Percentiles rank a stretch among this genome's conserved stretches.
phyloP scores from a whole-genome alignment of 495 filamentous ascomycete species.

The Penicillium argentinense region DNA sequence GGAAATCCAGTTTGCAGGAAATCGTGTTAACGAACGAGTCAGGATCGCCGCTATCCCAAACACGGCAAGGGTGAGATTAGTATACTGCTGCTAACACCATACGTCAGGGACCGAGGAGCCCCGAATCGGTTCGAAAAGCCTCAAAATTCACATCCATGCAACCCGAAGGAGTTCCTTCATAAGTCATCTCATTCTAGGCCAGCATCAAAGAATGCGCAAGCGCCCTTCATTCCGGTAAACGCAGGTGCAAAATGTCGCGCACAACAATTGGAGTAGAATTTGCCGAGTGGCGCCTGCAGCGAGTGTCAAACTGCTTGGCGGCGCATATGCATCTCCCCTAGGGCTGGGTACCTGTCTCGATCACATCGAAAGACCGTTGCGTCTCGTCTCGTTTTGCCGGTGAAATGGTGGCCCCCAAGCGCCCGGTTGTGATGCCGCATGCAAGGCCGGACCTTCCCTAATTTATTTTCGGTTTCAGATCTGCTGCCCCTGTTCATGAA shows the following conservation, averaged over 20 bases:
- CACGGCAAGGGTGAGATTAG: background rate
- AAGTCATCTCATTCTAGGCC: too few species aligned
- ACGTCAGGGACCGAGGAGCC: too few species aligned
- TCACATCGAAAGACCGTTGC: background rate
- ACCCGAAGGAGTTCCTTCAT: too few species aligned
- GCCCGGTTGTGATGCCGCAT: slow-evolving; percentile 5
- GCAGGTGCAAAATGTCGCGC: too few species aligned
- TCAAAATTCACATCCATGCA: too few species aligned
- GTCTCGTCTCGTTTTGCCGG: background rate
- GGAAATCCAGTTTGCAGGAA: background rate
- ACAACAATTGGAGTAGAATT: background rate
- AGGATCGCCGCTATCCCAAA: background rate
- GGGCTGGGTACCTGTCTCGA: too few species aligned
- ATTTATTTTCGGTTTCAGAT: slow-evolving; percentile 3
- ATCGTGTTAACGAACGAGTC: background rate
- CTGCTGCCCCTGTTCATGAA: background rate
- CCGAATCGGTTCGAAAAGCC: too few species aligned
- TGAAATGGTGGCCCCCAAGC: background rate
- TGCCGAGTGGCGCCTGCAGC: too few species aligned
- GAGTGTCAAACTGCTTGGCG: slow-evolving; percentile 1
- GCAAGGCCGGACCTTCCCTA: slow-evolving; percentile 5
- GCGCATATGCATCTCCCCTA: background rate
- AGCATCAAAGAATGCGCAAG: background rate
- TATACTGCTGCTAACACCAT: too few species aligned
- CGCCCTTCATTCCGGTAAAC: background rate